Conservation (phyloP, 257 asterid genomes). For the Leonotis leonurus region DNA sequence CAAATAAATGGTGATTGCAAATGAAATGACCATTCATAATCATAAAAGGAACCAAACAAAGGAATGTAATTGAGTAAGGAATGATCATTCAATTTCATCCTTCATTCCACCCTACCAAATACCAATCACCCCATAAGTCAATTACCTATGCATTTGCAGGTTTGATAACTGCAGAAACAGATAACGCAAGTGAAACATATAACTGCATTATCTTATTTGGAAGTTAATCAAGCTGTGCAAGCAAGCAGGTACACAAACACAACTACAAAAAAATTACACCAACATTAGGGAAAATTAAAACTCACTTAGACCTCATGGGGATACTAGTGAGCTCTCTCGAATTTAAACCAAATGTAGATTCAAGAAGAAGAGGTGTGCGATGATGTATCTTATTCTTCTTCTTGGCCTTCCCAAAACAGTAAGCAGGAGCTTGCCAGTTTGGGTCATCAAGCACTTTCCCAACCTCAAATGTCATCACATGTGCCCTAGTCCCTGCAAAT, state of each 20-base stretch:
- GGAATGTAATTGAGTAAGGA: no score
- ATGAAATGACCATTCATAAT: no score
- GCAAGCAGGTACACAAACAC: background rate
- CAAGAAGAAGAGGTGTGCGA: background rate
- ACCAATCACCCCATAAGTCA: no score
- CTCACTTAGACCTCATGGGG: background rate
- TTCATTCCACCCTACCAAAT: no score
- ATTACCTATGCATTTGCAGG: no score
- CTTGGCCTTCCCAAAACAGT: constrained; percentile 39
- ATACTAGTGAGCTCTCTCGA: constrained; percentile 15
- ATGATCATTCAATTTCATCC: no score
- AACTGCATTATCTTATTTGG: no score
- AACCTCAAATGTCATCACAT: constrained; percentile 76
- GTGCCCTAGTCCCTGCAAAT: constrained; percentile 47
- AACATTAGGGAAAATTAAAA: background rate
- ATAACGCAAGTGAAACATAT: no score
- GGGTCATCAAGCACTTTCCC: constrained; percentile 68
- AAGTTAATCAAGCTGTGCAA: background rate
- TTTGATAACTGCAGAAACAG: no score
- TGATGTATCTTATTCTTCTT: background rate
- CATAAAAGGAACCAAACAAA: no score
- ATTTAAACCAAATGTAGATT: constrained; percentile 12
- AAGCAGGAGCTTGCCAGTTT: constrained; percentile 73
- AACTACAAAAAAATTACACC: background rate
- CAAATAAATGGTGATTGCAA: no score